phyloP scores from a whole-genome alignment of 176 grass and related monocot genomes.

The Oryza glaberrima region DNA sequence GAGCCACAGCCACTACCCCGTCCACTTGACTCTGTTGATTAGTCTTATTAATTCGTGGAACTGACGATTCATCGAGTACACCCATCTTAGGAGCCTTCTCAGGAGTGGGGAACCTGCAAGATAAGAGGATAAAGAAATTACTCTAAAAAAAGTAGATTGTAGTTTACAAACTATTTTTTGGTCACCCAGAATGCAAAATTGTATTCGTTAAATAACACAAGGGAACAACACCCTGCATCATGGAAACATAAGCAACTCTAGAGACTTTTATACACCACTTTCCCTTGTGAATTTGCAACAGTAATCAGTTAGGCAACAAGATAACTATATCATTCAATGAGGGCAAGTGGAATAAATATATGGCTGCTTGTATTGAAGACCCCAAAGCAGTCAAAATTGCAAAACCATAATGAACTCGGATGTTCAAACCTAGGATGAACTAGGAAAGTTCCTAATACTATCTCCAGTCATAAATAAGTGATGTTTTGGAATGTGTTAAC shows the following conservation, averaged over 20 bases:
- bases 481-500: no score
- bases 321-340: neutral
- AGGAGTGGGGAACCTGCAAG: conserved; percentile 62
- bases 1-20: conserved; percentile 37
- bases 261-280: neutral
- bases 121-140: conserved; percentile 18
- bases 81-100: conserved; percentile 62
- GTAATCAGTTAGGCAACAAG: neutral
- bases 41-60: conserved; percentile 39
- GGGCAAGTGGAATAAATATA: neutral
- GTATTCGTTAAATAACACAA: neutral
- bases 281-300: no score
- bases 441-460: neutral
- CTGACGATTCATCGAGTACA: conserved; percentile 47
- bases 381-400: neutral
- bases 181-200: neutral
- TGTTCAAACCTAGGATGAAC: neutral
- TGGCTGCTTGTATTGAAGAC: neutral
- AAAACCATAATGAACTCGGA: neutral
- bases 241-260: neutral
- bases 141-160: conserved; percentile 9
- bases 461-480: no score
- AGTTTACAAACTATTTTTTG: conserved; percentile 5
- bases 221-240: neutral
- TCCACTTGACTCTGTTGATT: conserved; percentile 58